A percentile compares a stretch with the other conserved stretches of the same genome.
phyloP scores from a whole-genome alignment of 345 rosid species.

The Brassica napus region Da-Ae NC_063436.1:10235501-10236000 shows the following conservation, averaged over 20 bases:
- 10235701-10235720: constrained; percentile 33
- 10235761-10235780: constrained; percentile 9
- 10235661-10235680: constrained; percentile 22
- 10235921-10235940: constrained; percentile 12
- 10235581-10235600: neutral
- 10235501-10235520: constrained; percentile 58
- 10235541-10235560: neutral
- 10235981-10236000: neutral
- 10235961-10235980: neutral
- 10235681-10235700: constrained; percentile 39
- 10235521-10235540: neutral
- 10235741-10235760: constrained; percentile 18
- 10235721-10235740: constrained; percentile 26
- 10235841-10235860: constrained; percentile 29
- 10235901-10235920: constrained; percentile 31
- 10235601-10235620: constrained; percentile 22
- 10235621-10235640: neutral
- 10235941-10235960: constrained; percentile 11
- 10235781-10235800: neutral
- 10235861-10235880: constrained; percentile 24
- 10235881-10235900: constrained; percentile 28
- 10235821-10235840: constrained; percentile 39
- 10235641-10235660: constrained; percentile 39
- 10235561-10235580: constrained; percentile 9
- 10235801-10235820: constrained; percentile 28